These are phyloP conservation scores for Capsicum rhomboideum DNA, from an alignment of 257 asterid species.

Conservation along the genomic window DNA sequence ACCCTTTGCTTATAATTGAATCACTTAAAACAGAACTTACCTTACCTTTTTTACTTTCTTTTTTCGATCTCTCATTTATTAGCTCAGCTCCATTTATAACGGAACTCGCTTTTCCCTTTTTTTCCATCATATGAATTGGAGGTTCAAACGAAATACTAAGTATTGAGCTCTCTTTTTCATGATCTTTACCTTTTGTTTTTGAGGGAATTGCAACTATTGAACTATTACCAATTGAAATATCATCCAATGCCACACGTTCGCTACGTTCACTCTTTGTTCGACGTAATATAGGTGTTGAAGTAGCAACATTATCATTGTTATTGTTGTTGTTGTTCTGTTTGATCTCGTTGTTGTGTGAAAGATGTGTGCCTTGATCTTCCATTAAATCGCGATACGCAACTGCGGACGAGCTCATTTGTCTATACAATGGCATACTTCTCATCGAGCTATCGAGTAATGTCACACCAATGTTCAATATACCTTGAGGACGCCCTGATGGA, in stretches of 20 bases:
- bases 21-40: conserved; percentile 56
- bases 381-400: conserved; percentile 45
- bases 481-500: conserved; percentile 91
- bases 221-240: conserved; percentile 16
- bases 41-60: conserved; percentile 25
- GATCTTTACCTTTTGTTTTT: not conserved
- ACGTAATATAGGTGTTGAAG: conserved; percentile 38
- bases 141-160: conserved; percentile 49
- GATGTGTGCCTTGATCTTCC: conserved; percentile 10
- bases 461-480: conserved; percentile 79
- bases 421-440: conserved; percentile 71
- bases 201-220: conserved; percentile 41
- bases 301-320: not conserved
- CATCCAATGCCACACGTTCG: conserved; percentile 30
- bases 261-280: conserved; percentile 62
- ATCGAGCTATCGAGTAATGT: conserved; percentile 61
- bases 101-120: conserved; percentile 73
- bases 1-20: conserved; percentile 46
- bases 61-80: conserved; percentile 27
- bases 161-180: conserved; percentile 45
- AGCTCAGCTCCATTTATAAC: conserved; percentile 67
- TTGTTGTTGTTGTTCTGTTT: not conserved
- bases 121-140: conserved; percentile 18
- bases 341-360: not conserved
- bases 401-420: conserved; percentile 20